Evolutionary conservation across 2,329 filamentous ascomycete genomes (phyloP).

Genomic region (Ampelomyces quisqualis): DNA sequence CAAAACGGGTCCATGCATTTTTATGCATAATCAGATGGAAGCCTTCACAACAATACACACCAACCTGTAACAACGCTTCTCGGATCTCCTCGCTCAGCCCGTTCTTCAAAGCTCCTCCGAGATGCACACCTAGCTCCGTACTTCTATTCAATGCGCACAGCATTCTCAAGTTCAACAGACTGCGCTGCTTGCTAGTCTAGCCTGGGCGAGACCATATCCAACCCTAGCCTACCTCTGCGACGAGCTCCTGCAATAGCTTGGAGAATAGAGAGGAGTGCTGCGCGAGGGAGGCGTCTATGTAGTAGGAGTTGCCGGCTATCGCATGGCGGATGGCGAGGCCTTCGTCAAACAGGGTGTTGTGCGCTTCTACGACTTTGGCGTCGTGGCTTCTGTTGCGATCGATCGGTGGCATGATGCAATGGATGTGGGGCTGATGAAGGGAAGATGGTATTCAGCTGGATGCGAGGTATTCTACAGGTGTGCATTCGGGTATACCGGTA

Average conservation of each 20-base stretch:
- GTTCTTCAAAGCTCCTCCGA: constrained; percentile 61
- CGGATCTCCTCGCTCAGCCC: constrained; percentile 62
- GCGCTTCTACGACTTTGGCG: constrained; percentile 8
- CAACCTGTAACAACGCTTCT: constrained; percentile 50
- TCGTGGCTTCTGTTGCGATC: constrained; percentile 4
- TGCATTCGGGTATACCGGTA: no score
- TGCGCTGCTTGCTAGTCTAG: constrained; percentile 38
- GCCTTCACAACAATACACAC: constrained; percentile 18
- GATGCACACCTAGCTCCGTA: constrained; percentile 59
- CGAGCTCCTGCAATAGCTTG: constrained; percentile 57
- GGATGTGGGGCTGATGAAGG: no score
- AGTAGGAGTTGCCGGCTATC: constrained; percentile 56
- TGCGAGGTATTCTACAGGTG: no score
- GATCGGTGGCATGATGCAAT: constrained; percentile 1
- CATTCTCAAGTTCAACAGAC: constrained; percentile 63
- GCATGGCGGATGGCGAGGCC: constrained; percentile 17
- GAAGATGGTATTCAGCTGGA: no score
- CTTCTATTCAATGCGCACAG: constrained; percentile 58
- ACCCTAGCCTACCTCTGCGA: constrained; percentile 63
- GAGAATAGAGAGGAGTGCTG: constrained; percentile 57
- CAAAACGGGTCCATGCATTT: neutral
- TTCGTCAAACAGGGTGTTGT: constrained; percentile 17
- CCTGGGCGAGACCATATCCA: constrained; percentile 61
- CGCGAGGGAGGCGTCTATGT: constrained; percentile 56
- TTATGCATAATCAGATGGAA: neutral